Evolutionary conservation across 2,329 filamentous ascomycete genomes (phyloP), one percentile per base, ranked within the genome.

Genomic region (Chrysoporthe deuterocubensis): DNA sequence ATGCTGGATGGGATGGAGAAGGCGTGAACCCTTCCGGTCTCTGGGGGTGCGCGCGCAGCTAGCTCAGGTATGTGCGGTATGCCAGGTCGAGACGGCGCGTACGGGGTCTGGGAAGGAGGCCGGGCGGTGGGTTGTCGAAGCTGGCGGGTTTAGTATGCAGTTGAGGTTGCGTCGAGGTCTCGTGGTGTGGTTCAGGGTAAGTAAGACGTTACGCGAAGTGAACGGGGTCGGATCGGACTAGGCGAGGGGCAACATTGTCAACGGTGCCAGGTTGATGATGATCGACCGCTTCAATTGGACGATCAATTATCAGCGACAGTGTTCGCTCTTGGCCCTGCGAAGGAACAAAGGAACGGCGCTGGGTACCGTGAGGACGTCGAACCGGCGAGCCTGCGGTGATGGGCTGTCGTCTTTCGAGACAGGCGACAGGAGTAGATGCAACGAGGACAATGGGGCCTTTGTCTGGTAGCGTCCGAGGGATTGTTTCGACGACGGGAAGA

Each of bases 221-320:
- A 42, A 58, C 32, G 32, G 59, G 57, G 26, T 34, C 4, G 43
- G 37, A 18, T 34, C 40, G 63, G 42, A 54, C 62, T 67, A 67
- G 34, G 61, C 50, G 65, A 57, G 37, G 34, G 61, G 57, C 61
- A 67, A 60, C 67, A 67, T 65, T 50, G 56, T 62, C 61, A 48
- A 32, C 50, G 40, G 56, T 52, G 42, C 62, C 40, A 21, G 21
- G n/a, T 46, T 42, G 46, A 57, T 57, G 48, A 54, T 34, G 60
- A 59, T 67, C 64, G 54, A 16, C 37, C 54, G 37, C 37, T 44
- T n/a, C 32, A 61, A 64, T 52, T 61, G 26, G 48, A 42, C 21
- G 43, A 42, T 26, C 34, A n/a, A 61, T 48, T 8, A 50, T 56
- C 54, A 56, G 64, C 65, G 34, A 60, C 63, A n/a, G 34, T 48